These are phyloP conservation scores for Pseudofabraea citricarpa DNA, from an alignment of 2,329 filamentous ascomycete genomes.

Conservation along the genomic window DNA sequence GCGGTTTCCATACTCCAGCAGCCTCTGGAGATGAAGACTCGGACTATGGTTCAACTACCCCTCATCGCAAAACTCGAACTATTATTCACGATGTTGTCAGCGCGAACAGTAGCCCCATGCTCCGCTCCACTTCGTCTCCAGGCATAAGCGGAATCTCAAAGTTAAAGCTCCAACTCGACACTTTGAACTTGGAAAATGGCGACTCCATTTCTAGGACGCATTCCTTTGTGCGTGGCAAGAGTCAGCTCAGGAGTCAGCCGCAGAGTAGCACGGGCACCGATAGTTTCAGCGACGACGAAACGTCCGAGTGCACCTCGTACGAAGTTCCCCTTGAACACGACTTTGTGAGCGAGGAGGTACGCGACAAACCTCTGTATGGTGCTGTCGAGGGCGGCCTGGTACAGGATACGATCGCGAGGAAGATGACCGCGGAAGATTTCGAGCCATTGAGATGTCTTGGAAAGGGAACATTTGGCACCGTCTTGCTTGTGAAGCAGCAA, in stretches of 20 bases:
- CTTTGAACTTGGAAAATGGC: conserved; percentile 59
- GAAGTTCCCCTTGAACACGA: conserved; percentile 81
- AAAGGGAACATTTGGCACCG: conserved; percentile 94
- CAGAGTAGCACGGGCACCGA: conserved; percentile 34
- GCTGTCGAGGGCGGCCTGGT: conserved; percentile 48
- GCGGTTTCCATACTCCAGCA: conserved; percentile 29
- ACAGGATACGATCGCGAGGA: conserved; percentile 49
- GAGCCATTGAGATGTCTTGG: conserved; percentile 87
- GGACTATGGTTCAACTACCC: conserved; percentile 39
- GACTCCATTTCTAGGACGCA: conserved; percentile 39
- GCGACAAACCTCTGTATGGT: conserved; percentile 31
- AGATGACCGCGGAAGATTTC: conserved; percentile 91
- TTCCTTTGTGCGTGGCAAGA: conserved; percentile 50
- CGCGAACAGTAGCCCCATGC: conserved; percentile 55
- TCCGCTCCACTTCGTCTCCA: conserved; percentile 42
- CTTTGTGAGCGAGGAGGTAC: conserved; percentile 67
- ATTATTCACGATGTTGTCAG: conserved; percentile 38
- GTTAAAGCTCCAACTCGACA: conserved; percentile 76
- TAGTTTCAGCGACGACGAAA: conserved; percentile 49
- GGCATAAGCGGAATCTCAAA: conserved; percentile 72
- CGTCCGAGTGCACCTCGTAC: conserved; percentile 74
- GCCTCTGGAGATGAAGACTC: conserved; percentile 52
- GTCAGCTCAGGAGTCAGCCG: conserved; percentile 54
- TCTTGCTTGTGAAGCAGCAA: conserved; percentile 86
- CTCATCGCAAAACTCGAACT: conserved; percentile 23